Conservation (phyloP, 139 green algal species). For the Tetratostichococcus sp. region DNA sequence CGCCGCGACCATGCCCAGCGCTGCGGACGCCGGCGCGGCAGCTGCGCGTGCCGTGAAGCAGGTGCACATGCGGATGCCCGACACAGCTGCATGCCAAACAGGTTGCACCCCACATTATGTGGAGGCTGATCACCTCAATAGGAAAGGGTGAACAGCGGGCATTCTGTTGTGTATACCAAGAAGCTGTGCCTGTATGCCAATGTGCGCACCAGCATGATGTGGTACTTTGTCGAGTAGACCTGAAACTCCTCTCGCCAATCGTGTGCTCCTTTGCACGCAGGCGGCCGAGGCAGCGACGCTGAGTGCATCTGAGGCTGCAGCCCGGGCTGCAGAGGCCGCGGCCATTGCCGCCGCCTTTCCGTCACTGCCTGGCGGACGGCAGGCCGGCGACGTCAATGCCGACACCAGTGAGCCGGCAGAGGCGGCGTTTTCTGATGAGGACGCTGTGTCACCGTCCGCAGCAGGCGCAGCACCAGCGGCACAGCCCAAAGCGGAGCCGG, state of each 20-base stretch:
- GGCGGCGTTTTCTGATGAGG: slow-evolving; percentile 48
- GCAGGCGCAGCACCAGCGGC: background rate
- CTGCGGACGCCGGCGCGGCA: background rate
- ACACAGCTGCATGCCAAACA: too few species aligned
- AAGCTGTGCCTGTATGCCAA: too few species aligned
- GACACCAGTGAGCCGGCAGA: slow-evolving; percentile 3
- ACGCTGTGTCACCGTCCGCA: slow-evolving; percentile 8
- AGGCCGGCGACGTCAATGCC: background rate
- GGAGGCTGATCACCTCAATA: too few species aligned
- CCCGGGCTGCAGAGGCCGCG: background rate
- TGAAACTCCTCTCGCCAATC: too few species aligned
- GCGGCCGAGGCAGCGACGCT: background rate
- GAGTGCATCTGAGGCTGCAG: background rate
- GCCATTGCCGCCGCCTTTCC: background rate
- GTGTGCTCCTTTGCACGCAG: background rate
- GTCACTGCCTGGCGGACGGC: background rate
- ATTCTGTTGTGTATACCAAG: too few species aligned
- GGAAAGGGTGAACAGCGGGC: too few species aligned
- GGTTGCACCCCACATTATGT: too few species aligned
- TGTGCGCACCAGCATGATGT: too few species aligned
- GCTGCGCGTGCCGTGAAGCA: slow-evolving; percentile 16
- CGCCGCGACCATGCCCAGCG: slow-evolving; percentile 4
- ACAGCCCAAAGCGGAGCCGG: background rate
- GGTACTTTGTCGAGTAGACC: too few species aligned
- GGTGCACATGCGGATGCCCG: background rate